These are phyloP conservation scores for Nicotiana attenuata DNA, from an alignment of 257 asterid species.

Conservation along the genomic window DNA sequence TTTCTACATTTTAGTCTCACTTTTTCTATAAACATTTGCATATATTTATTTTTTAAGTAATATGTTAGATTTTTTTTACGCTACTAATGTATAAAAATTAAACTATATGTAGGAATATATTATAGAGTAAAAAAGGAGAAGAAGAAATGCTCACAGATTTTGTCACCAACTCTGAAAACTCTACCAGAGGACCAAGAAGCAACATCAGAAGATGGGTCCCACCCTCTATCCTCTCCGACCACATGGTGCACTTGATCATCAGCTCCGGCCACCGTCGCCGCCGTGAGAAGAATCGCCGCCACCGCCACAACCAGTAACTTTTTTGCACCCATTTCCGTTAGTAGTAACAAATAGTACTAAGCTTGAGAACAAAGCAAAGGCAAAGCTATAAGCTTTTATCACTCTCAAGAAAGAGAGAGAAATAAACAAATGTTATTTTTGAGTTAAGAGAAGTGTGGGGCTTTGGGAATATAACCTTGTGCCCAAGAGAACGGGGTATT, in stretches of 20 bases:
- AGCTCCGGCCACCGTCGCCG: not conserved
- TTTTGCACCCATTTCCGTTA: not conserved
- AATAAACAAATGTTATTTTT: not conserved
- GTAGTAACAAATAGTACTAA: not conserved
- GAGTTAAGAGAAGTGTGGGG: not conserved
- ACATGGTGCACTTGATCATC: slow-evolving; percentile 11
- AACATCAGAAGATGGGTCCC: slow-evolving; percentile 12
- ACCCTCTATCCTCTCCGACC: slow-evolving; percentile 21
- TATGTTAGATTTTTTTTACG: no score
- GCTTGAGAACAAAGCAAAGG: not conserved
- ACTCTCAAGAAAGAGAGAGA: not conserved
- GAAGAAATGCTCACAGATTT: slow-evolving; percentile 6
- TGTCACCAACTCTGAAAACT: slow-evolving; percentile 19
- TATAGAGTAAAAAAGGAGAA: not conserved
- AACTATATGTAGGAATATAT: not conserved
- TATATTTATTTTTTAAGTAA: not conserved
- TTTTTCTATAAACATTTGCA: no score
- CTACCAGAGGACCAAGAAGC: slow-evolving; percentile 14
- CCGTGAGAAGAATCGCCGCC: not conserved
- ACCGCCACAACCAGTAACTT: not conserved
- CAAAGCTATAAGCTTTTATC: not conserved
- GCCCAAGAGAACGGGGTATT: no score
- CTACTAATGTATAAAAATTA: no score
- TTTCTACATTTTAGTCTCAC: no score
- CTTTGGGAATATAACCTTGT: not conserved